Evolutionary conservation across 2,329 filamentous ascomycete genomes (phyloP), one percentile per base, ranked within the genome.

Genomic region (Calcarisporium arbuscula): DNA sequence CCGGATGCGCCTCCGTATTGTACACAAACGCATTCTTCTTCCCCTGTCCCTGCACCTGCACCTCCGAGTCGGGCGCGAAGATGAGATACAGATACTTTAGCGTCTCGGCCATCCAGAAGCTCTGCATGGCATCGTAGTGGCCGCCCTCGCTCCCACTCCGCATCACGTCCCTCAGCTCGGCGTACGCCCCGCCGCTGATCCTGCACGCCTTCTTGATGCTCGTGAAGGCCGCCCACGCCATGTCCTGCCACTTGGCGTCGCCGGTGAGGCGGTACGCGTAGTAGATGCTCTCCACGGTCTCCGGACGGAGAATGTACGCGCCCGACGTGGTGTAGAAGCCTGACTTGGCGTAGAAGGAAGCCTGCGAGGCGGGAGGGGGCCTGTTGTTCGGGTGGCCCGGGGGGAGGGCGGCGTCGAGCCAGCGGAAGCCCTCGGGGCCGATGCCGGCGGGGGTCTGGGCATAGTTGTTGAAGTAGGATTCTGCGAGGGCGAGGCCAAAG

Each of bases 91-190:
- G 66, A 56, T 94, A 94, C 68, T 94, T 94, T 57, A 94, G 54
- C 43, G 88, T 82, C 64, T 94, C 86, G 0, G 87, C 86, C 57
- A 94, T 87, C 66, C 84, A 80, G 62, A 92, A 94, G 49, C 82
- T 88, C 62, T 94, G 85, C 68, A 89, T 83, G 56, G 82, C 80
- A 55, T 94, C 75, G 27, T 60, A 57, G 39, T 71, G 77, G 1
- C 60, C 57, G 2, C 82, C 82, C n/a, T n/a, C n/a, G 8, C 84
- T 84, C 18, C 65, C 67, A 4, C 51, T 47, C 3, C 58, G 61
- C 46, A 83, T 85, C 28, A 94, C 84, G 52, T 92, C 57, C 0
- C 48, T 54, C 34, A 94, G 63, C 19, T 72, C 69, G 8, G 73
- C 72, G 58, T 78, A 92, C n/a, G n/a, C n/a, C 8, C 83, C 86